Percentiles rank a stretch among this genome's conserved stretches.
Evolutionary conservation across 2,329 filamentous ascomycete species (phyloP).

Genomic region (Fusarium oligoseptatum): DNA sequence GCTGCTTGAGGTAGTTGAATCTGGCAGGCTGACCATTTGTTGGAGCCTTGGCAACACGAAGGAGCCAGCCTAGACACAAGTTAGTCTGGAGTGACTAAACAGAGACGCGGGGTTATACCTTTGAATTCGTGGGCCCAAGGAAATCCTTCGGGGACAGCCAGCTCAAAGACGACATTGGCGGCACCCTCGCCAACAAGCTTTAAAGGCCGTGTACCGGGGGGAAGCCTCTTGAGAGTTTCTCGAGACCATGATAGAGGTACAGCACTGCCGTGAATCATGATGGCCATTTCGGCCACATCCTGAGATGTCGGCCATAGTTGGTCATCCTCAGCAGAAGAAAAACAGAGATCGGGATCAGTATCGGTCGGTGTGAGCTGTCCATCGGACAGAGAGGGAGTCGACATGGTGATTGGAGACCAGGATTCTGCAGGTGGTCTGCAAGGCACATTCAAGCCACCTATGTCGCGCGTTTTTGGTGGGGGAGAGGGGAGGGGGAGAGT

Average conservation of each 20-base stretch:
- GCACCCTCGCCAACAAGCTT: conserved; percentile 75
- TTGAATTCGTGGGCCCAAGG: conserved; percentile 49
- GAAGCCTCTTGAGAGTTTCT: conserved; percentile 50
- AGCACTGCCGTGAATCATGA: conserved; percentile 45
- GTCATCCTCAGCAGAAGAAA: conserved; percentile 39
- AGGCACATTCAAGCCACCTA: conserved; percentile 46
- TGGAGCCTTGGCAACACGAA: conserved; percentile 57
- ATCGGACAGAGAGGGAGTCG: conserved; percentile 45
- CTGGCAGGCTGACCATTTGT: conserved; percentile 47
- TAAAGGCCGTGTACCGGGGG: conserved; percentile 51
- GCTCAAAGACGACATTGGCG: conserved; percentile 81
- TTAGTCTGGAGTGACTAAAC: conserved; percentile 28
- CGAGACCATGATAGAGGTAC: conserved; percentile 43
- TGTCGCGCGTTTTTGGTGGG: conserved; percentile 40
- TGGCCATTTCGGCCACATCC: conserved; percentile 46
- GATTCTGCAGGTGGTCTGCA: conserved; percentile 45
- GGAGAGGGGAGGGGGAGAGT: conserved; percentile 13
- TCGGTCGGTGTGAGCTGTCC: conserved; percentile 46
- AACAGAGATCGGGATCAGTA: conserved; percentile 44
- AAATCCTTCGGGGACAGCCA: conserved; percentile 58
- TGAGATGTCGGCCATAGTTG: conserved; percentile 45
- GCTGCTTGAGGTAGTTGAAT: conserved; percentile 56
- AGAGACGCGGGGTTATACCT: conserved; percentile 48
- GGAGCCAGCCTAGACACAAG: conserved; percentile 49
- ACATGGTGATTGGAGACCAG: conserved; percentile 45